These are phyloP conservation scores for Starmerella bombicola DNA, from an alignment of 805 yeast species.

Conservation along the genomic window DNA sequence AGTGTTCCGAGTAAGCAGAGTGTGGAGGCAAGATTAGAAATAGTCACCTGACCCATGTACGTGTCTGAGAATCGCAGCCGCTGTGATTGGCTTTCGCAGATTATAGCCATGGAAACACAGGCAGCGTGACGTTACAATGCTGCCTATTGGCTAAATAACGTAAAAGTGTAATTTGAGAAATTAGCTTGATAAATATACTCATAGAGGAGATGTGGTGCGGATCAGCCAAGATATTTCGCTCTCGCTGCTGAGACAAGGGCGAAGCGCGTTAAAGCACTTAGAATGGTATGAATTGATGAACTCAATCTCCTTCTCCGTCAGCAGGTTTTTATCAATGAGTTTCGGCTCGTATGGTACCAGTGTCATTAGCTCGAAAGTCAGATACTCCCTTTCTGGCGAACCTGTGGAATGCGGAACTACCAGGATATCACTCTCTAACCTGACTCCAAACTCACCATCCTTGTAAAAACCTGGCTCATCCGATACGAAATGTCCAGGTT, in stretches of 20 bases:
- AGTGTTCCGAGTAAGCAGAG: no score
- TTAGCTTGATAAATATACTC: no score
- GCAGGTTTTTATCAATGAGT: conserved; percentile 49
- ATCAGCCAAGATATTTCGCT: conserved; percentile 56
- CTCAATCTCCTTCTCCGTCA: conserved; percentile 47
- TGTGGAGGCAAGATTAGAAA: no score
- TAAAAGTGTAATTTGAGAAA: no score
- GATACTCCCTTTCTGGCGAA: conserved; percentile 45
- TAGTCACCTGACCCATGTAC: no score
- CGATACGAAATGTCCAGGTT: conserved; percentile 63
- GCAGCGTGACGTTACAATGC: no score
- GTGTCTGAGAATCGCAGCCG: no score
- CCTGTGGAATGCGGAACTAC: conserved; percentile 35
- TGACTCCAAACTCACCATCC: conserved; percentile 80
- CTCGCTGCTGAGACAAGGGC: conserved; percentile 37
- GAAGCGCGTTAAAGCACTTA: conserved; percentile 43
- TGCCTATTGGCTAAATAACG: no score
- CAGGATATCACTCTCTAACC: conserved; percentile 77
- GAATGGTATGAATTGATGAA: conserved; percentile 62
- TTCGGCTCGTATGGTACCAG: conserved; percentile 69
- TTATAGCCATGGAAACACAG: no score
- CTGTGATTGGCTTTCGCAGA: no score
- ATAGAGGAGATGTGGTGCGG: conserved; percentile 3
- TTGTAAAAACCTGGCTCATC: conserved; percentile 94
- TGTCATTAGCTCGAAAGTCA: conserved; percentile 71